Base-by-base conservation (phyloP, 129 eudicot genomes). In the Ambrosia trifida region DNA sequence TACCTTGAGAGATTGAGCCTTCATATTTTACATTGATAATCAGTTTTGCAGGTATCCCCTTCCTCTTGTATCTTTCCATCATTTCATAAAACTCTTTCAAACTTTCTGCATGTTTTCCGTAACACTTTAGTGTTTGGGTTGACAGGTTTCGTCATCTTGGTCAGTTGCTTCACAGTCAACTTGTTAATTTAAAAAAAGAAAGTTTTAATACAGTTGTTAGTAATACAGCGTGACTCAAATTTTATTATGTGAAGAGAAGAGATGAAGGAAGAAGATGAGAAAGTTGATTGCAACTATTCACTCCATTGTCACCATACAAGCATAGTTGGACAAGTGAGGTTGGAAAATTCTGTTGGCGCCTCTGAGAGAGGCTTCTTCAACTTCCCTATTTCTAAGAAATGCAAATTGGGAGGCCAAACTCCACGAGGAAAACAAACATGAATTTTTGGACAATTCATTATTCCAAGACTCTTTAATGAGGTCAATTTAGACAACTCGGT, bases 191-290 rank as follows among this genome's bases (percentile, higher is more conserved):
- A 35, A 35, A 35, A 5, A 35, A 35, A 35, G 38, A 35, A 35
- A 35, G 38, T 35, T 35, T 35, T 35, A 5, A 35, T 2, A 35
- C 2, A 35, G 38, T 35, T 35, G 38, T 35, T 24, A 24, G 28
- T 24, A 24, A 24, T 0, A 24, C 28, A 24, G 28, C 1, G 1
- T 24, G 28, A 24, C 38, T 30, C 64, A 57, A 57, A 58, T 28
- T 5, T 0, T 11, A 0, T 3, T 28, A 58, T 28, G 1, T 30
- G 8, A 28, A 58, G 64, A 28, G 7, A 31, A 28, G 36, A 58
- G 64, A 58, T 12, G 64, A 11, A 58, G 64, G 64, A 30, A 58
- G 40, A 30, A 58, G 18, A 58, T 58, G 40, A 58, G 40, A 58
- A 58, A 58, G 5, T 30, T 58, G 36, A 30, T 38, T 30, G 30